Conservation (phyloP, 495 filamentous ascomycete genomes). For the Neurospora cerealis region DNA sequence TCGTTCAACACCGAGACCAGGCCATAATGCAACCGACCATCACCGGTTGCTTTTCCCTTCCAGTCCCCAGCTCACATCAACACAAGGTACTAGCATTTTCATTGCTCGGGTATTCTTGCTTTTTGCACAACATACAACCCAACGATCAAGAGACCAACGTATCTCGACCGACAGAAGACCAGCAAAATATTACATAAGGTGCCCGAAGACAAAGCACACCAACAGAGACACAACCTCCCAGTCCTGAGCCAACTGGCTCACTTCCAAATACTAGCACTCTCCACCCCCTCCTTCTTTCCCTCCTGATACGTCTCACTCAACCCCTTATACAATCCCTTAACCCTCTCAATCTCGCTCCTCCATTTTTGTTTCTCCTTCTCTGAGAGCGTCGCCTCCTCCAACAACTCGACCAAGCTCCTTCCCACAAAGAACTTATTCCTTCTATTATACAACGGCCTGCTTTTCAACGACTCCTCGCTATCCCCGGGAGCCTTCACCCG, state of each 20-base stretch:
- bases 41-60: background rate
- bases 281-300: constrained; percentile 19
- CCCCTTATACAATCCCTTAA: constrained; percentile 26
- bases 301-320: constrained; percentile 30
- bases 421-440: constrained; percentile 32
- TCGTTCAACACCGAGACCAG: background rate
- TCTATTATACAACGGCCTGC: constrained; percentile 27
- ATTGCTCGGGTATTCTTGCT: background rate
- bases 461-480: constrained; percentile 11
- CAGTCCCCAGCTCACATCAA: background rate
- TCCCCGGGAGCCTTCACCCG: constrained; percentile 21
- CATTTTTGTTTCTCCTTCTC: constrained; percentile 12
- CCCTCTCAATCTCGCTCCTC: constrained; percentile 19
- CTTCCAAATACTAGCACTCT: constrained; percentile 33
- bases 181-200: too few species aligned
- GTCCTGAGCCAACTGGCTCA: background rate
- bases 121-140: too few species aligned
- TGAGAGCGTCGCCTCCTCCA: constrained; percentile 8
- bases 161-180: too few species aligned
- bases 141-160: too few species aligned
- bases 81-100: background rate
- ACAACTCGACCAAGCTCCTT: constrained; percentile 24
- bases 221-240: too few species aligned
- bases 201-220: too few species aligned
- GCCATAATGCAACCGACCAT: background rate